Evolutionary conservation across 768 basidiomycete genomes (phyloP), one percentile per base, ranked within the genome.

Genomic region (Trametes coccinea): DNA sequence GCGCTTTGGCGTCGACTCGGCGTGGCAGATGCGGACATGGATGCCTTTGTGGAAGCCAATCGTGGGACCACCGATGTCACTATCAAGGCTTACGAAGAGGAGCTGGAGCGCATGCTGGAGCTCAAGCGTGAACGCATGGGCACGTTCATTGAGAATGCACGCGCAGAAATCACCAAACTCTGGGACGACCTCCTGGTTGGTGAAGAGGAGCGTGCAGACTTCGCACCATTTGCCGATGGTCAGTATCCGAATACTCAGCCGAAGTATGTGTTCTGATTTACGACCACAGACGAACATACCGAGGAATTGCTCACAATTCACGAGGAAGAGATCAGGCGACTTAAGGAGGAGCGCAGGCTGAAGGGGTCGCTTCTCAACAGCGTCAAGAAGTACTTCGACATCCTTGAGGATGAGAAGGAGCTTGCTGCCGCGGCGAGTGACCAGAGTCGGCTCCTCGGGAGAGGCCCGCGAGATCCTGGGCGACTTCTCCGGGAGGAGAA

Each of bases 401-500:
- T 99, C 29, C 92, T 90, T 46, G 85, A 88, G 53, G 94, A 98
- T 65, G 89, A 94, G 76, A 90, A 88, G 70, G 93, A 96, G 69
- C 80, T 98, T 31, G 90, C 88, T 44, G 86, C 85, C 2, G 83
- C 89, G 3, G 90, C 92, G 2, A 80, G 84, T 37, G 94, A 96
- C 69, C 92, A 94, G 69, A 85, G 83, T 14, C 84, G 94, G 41
- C 78, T 96, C 7, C 82, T 91, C 4, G 92, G 92, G 14, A 82
- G 92, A 69, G 92, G 92, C 30, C 77, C 87, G 3, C 81, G 93
- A 58, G 90, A 94, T 77, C 90, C 93, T 5, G 93, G 93, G 5
- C 79, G 93, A 17, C 75, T 99, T 39, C 76, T 98, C 54, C 83
- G 93, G 61, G 96, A 99, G 74, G 96, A 98, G 78, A 97, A 97